Evolutionary conservation across 208 protist genomes (phyloP), one percentile per base, ranked within the genome.

Genomic region (Acanthamoeba royreba): DNA sequence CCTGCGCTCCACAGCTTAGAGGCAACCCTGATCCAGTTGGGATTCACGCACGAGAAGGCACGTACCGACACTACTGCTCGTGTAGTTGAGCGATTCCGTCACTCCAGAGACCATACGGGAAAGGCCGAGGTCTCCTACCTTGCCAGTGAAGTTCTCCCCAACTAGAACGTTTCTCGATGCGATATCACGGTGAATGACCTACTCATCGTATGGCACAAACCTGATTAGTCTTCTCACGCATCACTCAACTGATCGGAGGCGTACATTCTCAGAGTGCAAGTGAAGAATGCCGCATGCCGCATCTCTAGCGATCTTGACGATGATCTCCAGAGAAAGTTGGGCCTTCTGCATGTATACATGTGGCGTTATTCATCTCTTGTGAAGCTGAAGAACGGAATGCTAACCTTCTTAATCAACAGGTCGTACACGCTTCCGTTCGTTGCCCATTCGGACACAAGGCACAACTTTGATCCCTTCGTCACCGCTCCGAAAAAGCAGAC

Each of bases 241-340:
- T 40, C 35, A n/a, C n/a, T n/a, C n/a, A n/a, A n/a, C n/a, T n/a
- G n/a, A 42, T 15, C 5, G 25, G 25, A 33, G 13, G 45, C 38
- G 46, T 58, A 90, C 83, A 19, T 90, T 90, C 83, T 90, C 83
- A 11, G 49, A 90, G 15, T 90, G 83, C 1, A 90, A 35, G 42
- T 90, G 83, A 7, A 90, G 49, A 33, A 90, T 90, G 83, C 83
- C 83, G n/a, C 45, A 90, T 19, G 83, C 83, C 4, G 83, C 83
- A 38, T 90, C 83, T 3, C 83, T n/a, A 4, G 83, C 83, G 0
- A 90, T 15, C 49, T 90, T 90, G 0, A 90, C 83, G 28, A 90
- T 42, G 33, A 47, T 35, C 40, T 72, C 61, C 2, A 31, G n/a
- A n/a, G 61, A 35, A n/a, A 72, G 61, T 19, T 72, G 11, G 4